Conservation (phyloP, 257 asterid genomes). For the Petunia axillaris region DNA sequence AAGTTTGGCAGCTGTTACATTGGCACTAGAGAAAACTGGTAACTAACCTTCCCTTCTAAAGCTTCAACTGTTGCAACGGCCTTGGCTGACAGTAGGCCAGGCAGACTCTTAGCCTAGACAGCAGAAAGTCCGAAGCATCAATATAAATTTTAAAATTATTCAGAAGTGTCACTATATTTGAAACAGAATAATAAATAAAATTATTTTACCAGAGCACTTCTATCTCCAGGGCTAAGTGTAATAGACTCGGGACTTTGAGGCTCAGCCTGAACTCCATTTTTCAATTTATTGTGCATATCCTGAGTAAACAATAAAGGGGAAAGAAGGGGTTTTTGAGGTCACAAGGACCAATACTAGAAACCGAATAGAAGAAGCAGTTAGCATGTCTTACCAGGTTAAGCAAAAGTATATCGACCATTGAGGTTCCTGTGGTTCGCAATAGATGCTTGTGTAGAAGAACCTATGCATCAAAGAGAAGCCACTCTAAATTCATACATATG, state of each 20-base stretch:
- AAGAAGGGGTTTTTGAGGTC: slow-evolving; percentile 16
- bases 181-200: slow-evolving; percentile 18
- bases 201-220: slow-evolving; percentile 62
- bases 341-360: slow-evolving; percentile 24
- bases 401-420: slow-evolving; percentile 74
- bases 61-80: slow-evolving; percentile 69
- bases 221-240: slow-evolving; percentile 65
- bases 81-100: slow-evolving; percentile 66
- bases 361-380: slow-evolving; percentile 22
- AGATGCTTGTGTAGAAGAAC: slow-evolving; percentile 87
- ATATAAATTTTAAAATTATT: neutral
- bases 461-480: slow-evolving; percentile 39
- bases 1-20: slow-evolving; percentile 14
- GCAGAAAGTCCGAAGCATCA: slow-evolving; percentile 2
- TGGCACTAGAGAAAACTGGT: slow-evolving; percentile 31
- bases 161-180: neutral
- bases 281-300: slow-evolving; percentile 78
- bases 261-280: slow-evolving; percentile 73
- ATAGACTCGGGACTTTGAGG: slow-evolving; percentile 59
- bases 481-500: slow-evolving; percentile 17
- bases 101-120: slow-evolving; percentile 75
- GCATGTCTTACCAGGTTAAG: slow-evolving; percentile 69
- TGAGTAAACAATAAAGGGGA: slow-evolving; percentile 30
- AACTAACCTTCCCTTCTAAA: slow-evolving; percentile 87
- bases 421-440: slow-evolving; percentile 75